phyloP scores from a whole-genome alignment of 106 monocot genomes.

The Acanthochlamys bracteata region DNA sequence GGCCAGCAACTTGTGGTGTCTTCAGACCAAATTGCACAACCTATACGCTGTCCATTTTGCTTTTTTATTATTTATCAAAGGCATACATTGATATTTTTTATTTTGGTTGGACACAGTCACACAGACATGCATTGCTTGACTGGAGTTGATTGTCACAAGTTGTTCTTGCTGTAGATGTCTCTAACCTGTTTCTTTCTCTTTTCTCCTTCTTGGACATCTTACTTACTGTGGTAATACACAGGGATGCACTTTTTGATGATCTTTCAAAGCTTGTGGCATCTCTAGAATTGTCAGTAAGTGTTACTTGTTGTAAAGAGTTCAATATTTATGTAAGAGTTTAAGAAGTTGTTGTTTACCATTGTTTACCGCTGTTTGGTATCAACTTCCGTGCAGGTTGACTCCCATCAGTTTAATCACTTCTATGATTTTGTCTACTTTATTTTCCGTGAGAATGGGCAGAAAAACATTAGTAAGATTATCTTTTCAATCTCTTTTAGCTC shows the following conservation, averaged over 20 bases:
- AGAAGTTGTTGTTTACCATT: neutral
- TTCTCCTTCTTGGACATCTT: neutral
- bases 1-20: too few relatives aligned
- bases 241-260: slow-evolving; percentile 39
- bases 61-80: too few relatives aligned
- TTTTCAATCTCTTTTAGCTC: neutral
- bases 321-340: neutral
- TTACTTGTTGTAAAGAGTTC: neutral
- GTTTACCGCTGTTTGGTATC: neutral
- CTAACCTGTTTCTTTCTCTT: neutral
- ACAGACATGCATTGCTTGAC: too few relatives aligned
- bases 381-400: slow-evolving; percentile 46
- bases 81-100: too few relatives aligned
- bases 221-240: slow-evolving; percentile 15
- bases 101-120: too few relatives aligned
- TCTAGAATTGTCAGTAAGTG: slow-evolving; percentile 56
- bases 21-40: too few relatives aligned
- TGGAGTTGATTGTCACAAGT: too few relatives aligned
- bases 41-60: too few relatives aligned
- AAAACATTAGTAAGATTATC: slow-evolving; percentile 62
- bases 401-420: slow-evolving; percentile 56
- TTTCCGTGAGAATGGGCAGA: slow-evolving; percentile 86
- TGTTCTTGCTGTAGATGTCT: neutral
- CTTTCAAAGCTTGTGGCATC: slow-evolving; percentile 45
- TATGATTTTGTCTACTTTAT: slow-evolving; percentile 89